Evolutionary conservation across 116 monocot species (phyloP).

Genomic region (Papilionanthe hybrid): DNA sequence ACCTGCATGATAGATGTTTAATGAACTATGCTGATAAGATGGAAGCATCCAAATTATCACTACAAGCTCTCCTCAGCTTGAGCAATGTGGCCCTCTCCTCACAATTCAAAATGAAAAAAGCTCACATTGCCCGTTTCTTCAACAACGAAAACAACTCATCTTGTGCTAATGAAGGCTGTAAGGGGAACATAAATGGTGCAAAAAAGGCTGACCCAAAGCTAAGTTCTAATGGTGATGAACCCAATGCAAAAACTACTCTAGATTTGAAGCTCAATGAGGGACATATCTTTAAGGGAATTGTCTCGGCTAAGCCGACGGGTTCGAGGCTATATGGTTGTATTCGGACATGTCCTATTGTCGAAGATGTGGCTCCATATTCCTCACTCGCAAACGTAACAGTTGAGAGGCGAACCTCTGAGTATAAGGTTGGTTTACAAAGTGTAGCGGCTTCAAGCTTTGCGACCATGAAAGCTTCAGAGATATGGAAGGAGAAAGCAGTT

Average conservation of each 20-base stretch:
- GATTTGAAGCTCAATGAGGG: conserved; percentile 22
- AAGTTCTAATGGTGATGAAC: conserved; percentile 5
- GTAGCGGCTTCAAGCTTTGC: conserved; percentile 17
- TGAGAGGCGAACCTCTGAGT: conserved; percentile 35
- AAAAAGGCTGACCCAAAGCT: no score
- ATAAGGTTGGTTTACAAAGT: conserved; percentile 27
- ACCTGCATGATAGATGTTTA: conserved; percentile 31
- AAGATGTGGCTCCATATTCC: conserved; percentile 31
- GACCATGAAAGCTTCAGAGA: conserved; percentile 37
- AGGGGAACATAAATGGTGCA: no score
- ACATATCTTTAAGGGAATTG: conserved; percentile 37
- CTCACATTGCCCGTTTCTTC: conserved; percentile 25
- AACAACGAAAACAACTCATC: conserved; percentile 6
- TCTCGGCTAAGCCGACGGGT: conserved; percentile 27
- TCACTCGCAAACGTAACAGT: conserved; percentile 29
- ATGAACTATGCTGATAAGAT: conserved; percentile 39
- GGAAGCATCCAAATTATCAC: conserved; percentile 27
- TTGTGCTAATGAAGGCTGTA: no score
- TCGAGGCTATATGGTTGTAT: conserved; percentile 26
- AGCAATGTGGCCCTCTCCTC: conserved; percentile 25
- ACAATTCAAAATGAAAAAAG: conserved; percentile 33
- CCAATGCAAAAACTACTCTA: conserved; percentile 12
- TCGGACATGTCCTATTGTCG: conserved; percentile 21
- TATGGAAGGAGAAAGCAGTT: conserved; percentile 33
- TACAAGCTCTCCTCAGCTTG: conserved; percentile 22